Evolutionary conservation across 2,329 filamentous ascomycete species (phyloP).

Genomic region (Colletotrichum viniferum): DNA sequence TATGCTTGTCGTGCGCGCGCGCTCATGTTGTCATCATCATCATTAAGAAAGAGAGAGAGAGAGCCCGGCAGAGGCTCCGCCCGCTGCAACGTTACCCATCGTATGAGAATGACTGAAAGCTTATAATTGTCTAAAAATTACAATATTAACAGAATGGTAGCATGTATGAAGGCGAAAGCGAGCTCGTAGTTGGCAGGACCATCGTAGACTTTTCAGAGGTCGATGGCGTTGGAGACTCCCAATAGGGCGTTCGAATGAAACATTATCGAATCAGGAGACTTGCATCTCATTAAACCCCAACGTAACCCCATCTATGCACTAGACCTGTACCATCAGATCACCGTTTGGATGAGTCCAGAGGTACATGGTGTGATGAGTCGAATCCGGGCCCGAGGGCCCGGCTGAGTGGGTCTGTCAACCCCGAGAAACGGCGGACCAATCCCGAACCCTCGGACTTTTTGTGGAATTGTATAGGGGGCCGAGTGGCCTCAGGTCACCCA

Average conservation of each 20-base stretch:
- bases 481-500: not conserved
- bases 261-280: not conserved
- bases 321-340: not conserved
- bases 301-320: not conserved
- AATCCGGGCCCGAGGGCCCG: not conserved
- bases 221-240: not conserved
- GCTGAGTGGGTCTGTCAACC: not conserved
- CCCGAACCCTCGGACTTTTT: not conserved
- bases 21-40: not conserved
- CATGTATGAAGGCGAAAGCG: not conserved
- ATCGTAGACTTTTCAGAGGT: not conserved
- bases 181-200: not conserved
- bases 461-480: not conserved
- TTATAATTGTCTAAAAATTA: too few species aligned
- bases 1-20: not conserved
- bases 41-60: not conserved
- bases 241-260: not conserved
- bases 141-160: fast-evolving
- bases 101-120: not conserved
- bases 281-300: not conserved
- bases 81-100: not conserved
- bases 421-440: not conserved
- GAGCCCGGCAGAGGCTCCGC: not conserved
- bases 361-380: not conserved
- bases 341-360: not conserved